Base-by-base conservation (phyloP, 257 asterid genomes). In the Leonotis leonurus region DNA sequence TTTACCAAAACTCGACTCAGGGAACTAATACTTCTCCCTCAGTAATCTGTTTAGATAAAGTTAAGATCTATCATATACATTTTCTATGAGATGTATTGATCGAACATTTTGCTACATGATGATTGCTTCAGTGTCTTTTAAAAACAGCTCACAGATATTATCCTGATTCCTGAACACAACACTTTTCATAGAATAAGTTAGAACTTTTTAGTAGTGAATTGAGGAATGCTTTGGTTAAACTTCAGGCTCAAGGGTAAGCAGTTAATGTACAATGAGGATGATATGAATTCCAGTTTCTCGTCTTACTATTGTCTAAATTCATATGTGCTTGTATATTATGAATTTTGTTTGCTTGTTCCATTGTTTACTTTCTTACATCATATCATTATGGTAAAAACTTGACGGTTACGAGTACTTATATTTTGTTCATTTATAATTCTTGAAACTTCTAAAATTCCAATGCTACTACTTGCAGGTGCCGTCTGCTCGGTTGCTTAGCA, bases 381-480 rank as follows among this genome's bases (percentile, higher is more conserved):
- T 21, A 18, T 27, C 4, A 16, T 46, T 4, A 17, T 32, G 7
- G 6, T 32, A 3, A 27, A 18, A 13, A 8, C 25, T 22, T 61
- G 12, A n/a, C n/a, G n/a, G n/a, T n/a, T n/a, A n/a, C n/a, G n/a
- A n/a, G n/a, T n/a, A n/a, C n/a, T n/a, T n/a, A n/a, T n/a, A n/a
- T n/a, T n/a, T 22, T 20, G 4, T 16, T 37, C 18, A 26, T 17
- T 45, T 17, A 1, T 27, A 40, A 18, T 25, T 7, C 10, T 30
- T 48, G 51, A 17, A 10, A 12, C 48, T 51, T 56, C 50, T 63
- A 41, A 32, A 56, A 11, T 56, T 61, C 9, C 67, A 41, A 41
- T 53, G 61, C 44, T 58, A 43, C 44, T 59, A 43, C 44, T 59
- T 65, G 54, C 76, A 75, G 80, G 80, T 60, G 52, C 44, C 32